phyloP scores from a whole-genome alignment of 1,139 yeast species.

The Magnusiomyces ingens region DNA sequence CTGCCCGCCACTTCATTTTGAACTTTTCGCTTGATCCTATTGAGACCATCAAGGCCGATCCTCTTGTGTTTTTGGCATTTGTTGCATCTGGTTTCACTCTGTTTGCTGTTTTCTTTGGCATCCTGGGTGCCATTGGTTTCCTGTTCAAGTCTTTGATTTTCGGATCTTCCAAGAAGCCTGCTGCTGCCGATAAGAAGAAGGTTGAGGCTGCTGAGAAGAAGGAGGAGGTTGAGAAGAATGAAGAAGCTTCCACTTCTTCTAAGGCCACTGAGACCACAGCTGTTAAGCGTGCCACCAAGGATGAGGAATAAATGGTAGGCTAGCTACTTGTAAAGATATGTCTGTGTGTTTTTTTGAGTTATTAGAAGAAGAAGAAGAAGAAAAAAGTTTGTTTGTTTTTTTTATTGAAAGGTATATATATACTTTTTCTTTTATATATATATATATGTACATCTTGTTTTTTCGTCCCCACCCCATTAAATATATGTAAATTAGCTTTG shows the following conservation, averaged over 20 bases:
- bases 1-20: constrained; percentile 29
- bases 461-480: too few relatives aligned
- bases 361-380: not conserved
- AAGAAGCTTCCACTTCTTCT: constrained; percentile 14
- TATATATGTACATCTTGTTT: too few relatives aligned
- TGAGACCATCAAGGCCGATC: constrained; percentile 31
- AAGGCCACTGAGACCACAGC: constrained; percentile 19
- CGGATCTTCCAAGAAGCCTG: constrained; percentile 12
- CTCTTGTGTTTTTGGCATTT: constrained; percentile 30
- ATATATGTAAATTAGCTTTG: too few relatives aligned
- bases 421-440: too few relatives aligned
- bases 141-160: constrained; percentile 15
- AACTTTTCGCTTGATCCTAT: constrained; percentile 30
- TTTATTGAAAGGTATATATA: not conserved
- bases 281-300: constrained; percentile 22
- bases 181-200: constrained; percentile 7
- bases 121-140: constrained; percentile 21
- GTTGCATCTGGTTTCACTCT: constrained; percentile 21
- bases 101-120: constrained; percentile 25
- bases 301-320: not conserved
- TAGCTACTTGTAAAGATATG: not conserved
- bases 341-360: not conserved
- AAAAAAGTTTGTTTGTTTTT: not conserved
- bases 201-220: constrained; percentile 10
- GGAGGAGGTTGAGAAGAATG: constrained; percentile 7